Evolutionary conservation across 495 filamentous ascomycete species (phyloP).

Genomic region (Collariella sp.): DNA sequence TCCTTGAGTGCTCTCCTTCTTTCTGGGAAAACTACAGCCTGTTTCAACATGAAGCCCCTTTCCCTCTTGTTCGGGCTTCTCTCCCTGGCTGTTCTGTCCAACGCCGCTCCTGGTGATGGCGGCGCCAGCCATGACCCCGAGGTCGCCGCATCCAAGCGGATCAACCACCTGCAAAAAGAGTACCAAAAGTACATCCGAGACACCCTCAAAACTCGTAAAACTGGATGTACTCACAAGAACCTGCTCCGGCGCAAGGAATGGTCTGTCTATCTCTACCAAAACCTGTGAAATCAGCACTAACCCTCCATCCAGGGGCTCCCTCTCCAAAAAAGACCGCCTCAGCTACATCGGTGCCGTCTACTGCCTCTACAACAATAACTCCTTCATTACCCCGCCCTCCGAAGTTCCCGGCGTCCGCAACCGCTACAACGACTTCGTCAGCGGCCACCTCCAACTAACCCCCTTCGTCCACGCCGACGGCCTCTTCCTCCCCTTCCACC

Average conservation of each 20-base stretch:
- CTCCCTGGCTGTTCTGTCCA: slow-evolving; percentile 7
- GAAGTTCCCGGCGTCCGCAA: slow-evolving; percentile 25
- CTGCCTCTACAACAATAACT: slow-evolving; percentile 44
- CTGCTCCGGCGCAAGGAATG: slow-evolving; percentile 9
- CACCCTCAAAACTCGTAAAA: slow-evolving; percentile 7
- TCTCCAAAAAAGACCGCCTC: slow-evolving; percentile 38
- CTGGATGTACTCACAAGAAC: slow-evolving; percentile 4
- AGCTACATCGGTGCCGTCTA: slow-evolving; percentile 53
- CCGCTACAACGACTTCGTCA: slow-evolving; percentile 61
- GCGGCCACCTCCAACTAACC: slow-evolving; percentile 54
- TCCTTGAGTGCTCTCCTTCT: too few relatives aligned
- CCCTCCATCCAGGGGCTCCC: slow-evolving; percentile 30
- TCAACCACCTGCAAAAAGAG: slow-evolving; percentile 1
- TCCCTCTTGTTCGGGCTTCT: not conserved
- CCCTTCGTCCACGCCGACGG: slow-evolving; percentile 48
- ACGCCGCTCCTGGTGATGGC: slow-evolving; percentile 28
- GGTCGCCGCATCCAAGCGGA: not conserved
- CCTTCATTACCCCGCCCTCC: slow-evolving; percentile 30
- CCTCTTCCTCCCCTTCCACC: slow-evolving; percentile 59
- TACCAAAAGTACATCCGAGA: slow-evolving; percentile 9
- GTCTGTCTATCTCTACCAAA: not conserved
- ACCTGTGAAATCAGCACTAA: not conserved
- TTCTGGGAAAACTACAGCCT: too few relatives aligned
- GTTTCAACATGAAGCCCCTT: not conserved
- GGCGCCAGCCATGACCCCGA: not conserved